These are phyloP conservation scores for Knufia petricola DNA, from an alignment of 2,329 filamentous ascomycete species.

Conservation along the genomic window DNA sequence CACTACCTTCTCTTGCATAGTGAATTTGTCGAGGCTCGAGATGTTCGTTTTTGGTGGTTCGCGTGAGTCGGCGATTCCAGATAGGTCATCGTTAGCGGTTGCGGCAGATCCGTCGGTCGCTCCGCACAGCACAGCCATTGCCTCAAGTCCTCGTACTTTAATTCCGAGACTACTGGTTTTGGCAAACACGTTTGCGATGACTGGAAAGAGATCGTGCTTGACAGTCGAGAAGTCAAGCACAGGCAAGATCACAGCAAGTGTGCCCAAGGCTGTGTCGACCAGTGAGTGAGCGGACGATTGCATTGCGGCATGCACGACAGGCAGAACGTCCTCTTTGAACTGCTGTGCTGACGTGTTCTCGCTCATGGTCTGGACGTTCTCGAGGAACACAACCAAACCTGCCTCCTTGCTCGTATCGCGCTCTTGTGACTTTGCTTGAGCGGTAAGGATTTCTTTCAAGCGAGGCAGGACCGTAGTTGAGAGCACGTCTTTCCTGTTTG, in stretches of 20 bases:
- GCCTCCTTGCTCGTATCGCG: slow-evolving; percentile 77
- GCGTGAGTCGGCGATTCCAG: slow-evolving; percentile 47
- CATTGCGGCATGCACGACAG: slow-evolving; percentile 71
- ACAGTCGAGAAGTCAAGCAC: slow-evolving; percentile 92
- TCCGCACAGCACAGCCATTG: slow-evolving; percentile 81
- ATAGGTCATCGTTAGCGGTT: slow-evolving; percentile 57
- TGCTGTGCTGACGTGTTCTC: slow-evolving; percentile 81
- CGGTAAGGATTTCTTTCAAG: slow-evolving; percentile 72
- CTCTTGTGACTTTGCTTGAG: slow-evolving; percentile 49
- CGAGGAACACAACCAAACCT: slow-evolving; percentile 80
- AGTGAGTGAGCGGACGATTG: slow-evolving; percentile 83
- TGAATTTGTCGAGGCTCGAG: slow-evolving; percentile 89
- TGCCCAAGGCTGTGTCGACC: slow-evolving; percentile 74
- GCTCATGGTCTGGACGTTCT: slow-evolving; percentile 67
- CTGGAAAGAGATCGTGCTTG: slow-evolving; percentile 91
- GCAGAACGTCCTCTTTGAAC: slow-evolving; percentile 90
- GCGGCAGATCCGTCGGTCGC: slow-evolving; percentile 44
- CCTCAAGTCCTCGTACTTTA: slow-evolving; percentile 84
- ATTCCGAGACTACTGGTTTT: slow-evolving; percentile 89
- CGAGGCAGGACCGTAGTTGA: slow-evolving; percentile 77
- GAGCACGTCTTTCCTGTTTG: slow-evolving; percentile 68
- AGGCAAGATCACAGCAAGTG: slow-evolving; percentile 69
- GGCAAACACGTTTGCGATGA: slow-evolving; percentile 81
- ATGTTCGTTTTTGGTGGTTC: slow-evolving; percentile 48
- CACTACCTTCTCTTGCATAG: slow-evolving; percentile 94